Percentiles rank a stretch among this genome's conserved stretches.
Evolutionary conservation across 805 yeast species (phyloP).

Genomic region (Starmerella asiatica): DNA sequence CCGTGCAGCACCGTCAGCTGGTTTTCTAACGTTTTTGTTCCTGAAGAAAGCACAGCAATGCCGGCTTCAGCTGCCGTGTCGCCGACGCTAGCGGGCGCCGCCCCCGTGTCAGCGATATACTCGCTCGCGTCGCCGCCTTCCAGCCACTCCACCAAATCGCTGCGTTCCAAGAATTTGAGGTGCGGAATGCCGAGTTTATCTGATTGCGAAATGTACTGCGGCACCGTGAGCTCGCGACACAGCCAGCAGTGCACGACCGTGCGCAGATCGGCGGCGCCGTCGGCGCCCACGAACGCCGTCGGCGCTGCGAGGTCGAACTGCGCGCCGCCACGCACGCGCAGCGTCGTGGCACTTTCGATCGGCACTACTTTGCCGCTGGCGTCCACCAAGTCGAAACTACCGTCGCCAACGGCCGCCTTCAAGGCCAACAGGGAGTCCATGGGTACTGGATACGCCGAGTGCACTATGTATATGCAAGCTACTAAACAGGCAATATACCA

Average conservation of each 20-base stretch:
- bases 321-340: conserved; percentile 2
- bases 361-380: conserved; percentile 3
- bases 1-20: conserved; percentile 33
- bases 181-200: conserved; percentile 50
- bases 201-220: conserved; percentile 70
- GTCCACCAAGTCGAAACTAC: conserved; percentile 7
- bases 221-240: conserved; percentile 55
- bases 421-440: conserved; percentile 16
- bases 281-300: conserved; percentile 15
- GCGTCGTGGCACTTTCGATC: conserved; percentile 4
- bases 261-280: conserved; percentile 9
- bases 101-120: conserved; percentile 30
- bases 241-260: conserved; percentile 44
- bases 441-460: too few relatives aligned
- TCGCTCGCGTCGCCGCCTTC: conserved; percentile 53
- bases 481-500: too few relatives aligned
- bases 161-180: conserved; percentile 70
- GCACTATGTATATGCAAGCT: too few relatives aligned
- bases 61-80: conserved; percentile 4
- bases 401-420: conserved; percentile 6
- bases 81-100: conserved; percentile 9
- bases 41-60: background rate
- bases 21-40: conserved; percentile 25
- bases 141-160: conserved; percentile 72
- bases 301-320: conserved; percentile 9